A percentile compares a stretch with the other conserved stretches of the same genome.
Evolutionary conservation across 306 rosid genomes (phyloP).

Genomic region (Vicia faba): DNA sequence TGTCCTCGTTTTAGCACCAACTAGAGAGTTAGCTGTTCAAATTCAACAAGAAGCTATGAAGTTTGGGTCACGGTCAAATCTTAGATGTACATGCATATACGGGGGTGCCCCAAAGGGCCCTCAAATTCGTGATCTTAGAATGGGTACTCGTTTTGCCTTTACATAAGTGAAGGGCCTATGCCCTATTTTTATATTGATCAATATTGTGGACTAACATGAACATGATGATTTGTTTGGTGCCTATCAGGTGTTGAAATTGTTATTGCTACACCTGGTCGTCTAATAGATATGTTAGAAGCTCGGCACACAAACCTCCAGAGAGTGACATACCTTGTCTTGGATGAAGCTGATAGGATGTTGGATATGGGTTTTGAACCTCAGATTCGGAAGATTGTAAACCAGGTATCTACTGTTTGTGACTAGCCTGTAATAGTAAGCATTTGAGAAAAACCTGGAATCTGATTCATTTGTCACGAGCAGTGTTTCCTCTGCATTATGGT

Average conservation of each 20-base stretch:
- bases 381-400: conserved; percentile 78
- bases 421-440: conserved; percentile 4
- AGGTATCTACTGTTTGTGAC: conserved; percentile 67
- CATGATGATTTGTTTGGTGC: conserved; percentile 29
- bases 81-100: conserved; percentile 78
- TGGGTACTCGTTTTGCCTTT: conserved; percentile 50
- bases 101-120: conserved; percentile 99
- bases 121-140: conserved; percentile 88
- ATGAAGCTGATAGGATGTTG: conserved; percentile 98
- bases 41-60: conserved; percentile 86
- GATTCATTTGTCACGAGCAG: background rate
- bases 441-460: background rate
- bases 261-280: conserved; percentile 95
- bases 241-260: conserved; percentile 84
- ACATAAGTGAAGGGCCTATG: conserved; percentile 1
- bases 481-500: background rate
- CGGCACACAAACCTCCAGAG: conserved; percentile 82
- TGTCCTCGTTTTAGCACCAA: conserved; percentile 85
- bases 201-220: conserved; percentile 22
- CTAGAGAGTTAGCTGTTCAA: conserved; percentile 94
- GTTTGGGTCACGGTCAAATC: conserved; percentile 59
- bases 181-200: background rate
- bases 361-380: conserved; percentile 99
- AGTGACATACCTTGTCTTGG: conserved; percentile 92
- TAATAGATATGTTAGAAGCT: conserved; percentile 97